These are phyloP conservation scores for Cyanophora paradoxa DNA, from an alignment of 78 protist genomes.

Conservation along the genomic window DNA sequence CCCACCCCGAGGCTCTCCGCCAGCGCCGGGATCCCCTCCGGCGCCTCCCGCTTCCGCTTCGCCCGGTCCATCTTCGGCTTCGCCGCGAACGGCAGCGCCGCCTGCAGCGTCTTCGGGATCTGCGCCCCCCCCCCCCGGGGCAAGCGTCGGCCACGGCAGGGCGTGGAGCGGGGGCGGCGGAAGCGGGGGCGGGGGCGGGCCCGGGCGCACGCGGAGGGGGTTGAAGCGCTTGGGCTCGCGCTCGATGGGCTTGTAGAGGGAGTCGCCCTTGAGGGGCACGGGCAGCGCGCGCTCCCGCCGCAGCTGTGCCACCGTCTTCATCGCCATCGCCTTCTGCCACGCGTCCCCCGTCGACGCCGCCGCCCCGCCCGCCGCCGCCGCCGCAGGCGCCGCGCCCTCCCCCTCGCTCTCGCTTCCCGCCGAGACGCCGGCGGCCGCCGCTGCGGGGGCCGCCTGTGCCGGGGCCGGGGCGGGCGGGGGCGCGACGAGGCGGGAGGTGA, in stretches of 20 bases:
- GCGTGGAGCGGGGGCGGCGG: too few relatives aligned
- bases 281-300: constrained; percentile 51
- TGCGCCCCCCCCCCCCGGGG: neutral
- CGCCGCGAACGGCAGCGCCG: constrained; percentile 41
- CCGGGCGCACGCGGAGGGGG: constrained; percentile 19
- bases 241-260: constrained; percentile 58
- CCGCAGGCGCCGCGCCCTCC: too few relatives aligned
- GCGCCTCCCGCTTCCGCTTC: neutral
- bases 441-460: neutral
- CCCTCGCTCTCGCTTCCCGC: neutral
- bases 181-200: neutral
- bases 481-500: constrained; percentile 58
- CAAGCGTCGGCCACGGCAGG: too few relatives aligned
- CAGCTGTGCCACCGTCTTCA: constrained; percentile 74
- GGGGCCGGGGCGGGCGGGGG: neutral
- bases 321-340: constrained; percentile 11
- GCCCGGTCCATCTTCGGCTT: constrained; percentile 50
- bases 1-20: too few relatives aligned
- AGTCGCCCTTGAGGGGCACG: constrained; percentile 61
- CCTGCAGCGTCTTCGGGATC: constrained; percentile 51
- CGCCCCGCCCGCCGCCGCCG: constrained; percentile 20
- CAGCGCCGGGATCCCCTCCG: constrained; percentile 20
- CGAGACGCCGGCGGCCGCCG: too few relatives aligned
- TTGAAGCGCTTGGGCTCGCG: constrained; percentile 40
- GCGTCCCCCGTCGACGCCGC: too few relatives aligned